phyloP scores from a whole-genome alignment of 2,329 filamentous ascomycete genomes.

The Xylaria sp. region DNA sequence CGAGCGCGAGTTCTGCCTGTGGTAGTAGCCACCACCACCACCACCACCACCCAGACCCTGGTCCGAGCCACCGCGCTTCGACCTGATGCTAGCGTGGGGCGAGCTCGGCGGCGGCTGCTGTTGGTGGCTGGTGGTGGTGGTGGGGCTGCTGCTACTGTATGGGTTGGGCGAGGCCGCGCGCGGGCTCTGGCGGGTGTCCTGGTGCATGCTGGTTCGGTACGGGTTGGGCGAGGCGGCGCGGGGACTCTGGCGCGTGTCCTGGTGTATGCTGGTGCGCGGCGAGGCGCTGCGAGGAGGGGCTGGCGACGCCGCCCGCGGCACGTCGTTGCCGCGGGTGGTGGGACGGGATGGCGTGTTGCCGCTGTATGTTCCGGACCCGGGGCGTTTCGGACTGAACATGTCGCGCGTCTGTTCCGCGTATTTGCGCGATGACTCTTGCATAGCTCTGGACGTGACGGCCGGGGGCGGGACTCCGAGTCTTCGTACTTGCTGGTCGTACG shows the following conservation, averaged over 20 bases:
- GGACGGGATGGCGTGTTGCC: conserved; percentile 53
- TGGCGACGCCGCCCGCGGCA: conserved; percentile 67
- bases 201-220: too few species aligned
- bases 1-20: conserved; percentile 56
- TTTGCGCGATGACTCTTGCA: conserved; percentile 93
- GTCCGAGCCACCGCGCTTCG: conserved; percentile 52
- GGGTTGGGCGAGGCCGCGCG: conserved; percentile 30
- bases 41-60: conserved; percentile 36
- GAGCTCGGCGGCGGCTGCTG: conserved; percentile 36
- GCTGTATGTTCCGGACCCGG: conserved; percentile 42
- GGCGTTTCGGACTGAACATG: conserved; percentile 62
- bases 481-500: conserved; percentile 78
- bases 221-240: conserved; percentile 16
- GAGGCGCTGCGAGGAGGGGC: conserved; percentile 66
- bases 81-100: conserved; percentile 44
- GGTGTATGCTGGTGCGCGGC: conserved; percentile 60
- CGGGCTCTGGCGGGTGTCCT: too few species aligned
- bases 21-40: conserved; percentile 38
- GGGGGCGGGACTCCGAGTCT: conserved; percentile 86
- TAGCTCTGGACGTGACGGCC: conserved; percentile 88
- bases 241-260: conserved; percentile 45
- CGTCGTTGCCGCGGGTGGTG: conserved; percentile 60
- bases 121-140: neutral
- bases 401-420: conserved; percentile 81
- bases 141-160: conserved; percentile 23